A percentile compares a stretch with the other conserved stretches of the same genome.
These are phyloP conservation scores for Pseudonectria foliicola DNA, from an alignment of 2,329 filamentous ascomycete genomes.

Conservation along the genomic window DNA sequence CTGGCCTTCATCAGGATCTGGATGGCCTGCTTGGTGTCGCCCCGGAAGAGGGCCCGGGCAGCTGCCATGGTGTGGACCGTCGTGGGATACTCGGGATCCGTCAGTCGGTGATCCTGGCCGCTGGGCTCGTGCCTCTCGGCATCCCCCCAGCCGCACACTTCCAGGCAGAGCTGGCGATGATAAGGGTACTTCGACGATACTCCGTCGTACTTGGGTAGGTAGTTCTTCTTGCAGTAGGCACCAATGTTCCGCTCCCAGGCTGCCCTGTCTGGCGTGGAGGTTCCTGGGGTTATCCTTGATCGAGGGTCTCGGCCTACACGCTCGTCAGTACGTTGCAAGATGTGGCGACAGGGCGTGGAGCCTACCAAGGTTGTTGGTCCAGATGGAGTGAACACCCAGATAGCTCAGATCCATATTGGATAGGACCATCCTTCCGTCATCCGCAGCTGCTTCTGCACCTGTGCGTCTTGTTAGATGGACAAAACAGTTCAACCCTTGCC, in stretches of 20 bases:
- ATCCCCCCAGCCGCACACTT: slow-evolving; percentile 67
- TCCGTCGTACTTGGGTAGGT: slow-evolving; percentile 57
- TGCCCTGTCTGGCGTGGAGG: slow-evolving; percentile 37
- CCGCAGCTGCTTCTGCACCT: slow-evolving; percentile 58
- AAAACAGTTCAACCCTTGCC: neutral
- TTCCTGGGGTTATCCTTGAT: slow-evolving; percentile 40
- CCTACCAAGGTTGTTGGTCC: slow-evolving; percentile 61
- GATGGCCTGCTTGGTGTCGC: slow-evolving; percentile 60
- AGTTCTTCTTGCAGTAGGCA: slow-evolving; percentile 55
- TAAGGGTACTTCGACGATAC: slow-evolving; percentile 56
- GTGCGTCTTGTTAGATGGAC: too few relatives aligned
- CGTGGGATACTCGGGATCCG: slow-evolving; percentile 41
- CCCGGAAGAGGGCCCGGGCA: slow-evolving; percentile 68
- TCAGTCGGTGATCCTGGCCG: slow-evolving; percentile 33
- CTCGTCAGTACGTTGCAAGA: slow-evolving; percentile 4
- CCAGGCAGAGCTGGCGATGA: slow-evolving; percentile 67
- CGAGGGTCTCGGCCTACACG: slow-evolving; percentile 40
- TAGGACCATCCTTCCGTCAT: slow-evolving; percentile 63
- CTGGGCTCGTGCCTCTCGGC: slow-evolving; percentile 39
- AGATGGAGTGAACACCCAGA: slow-evolving; percentile 65
- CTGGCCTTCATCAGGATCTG: slow-evolving; percentile 63
- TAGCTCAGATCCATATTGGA: slow-evolving; percentile 66
- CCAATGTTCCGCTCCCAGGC: slow-evolving; percentile 58
- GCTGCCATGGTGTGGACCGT: slow-evolving; percentile 65
- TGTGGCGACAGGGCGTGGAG: neutral